Base-by-base conservation (phyloP, 495 filamentous ascomycete genomes). In the Hypoxylon cercidicola region DNA sequence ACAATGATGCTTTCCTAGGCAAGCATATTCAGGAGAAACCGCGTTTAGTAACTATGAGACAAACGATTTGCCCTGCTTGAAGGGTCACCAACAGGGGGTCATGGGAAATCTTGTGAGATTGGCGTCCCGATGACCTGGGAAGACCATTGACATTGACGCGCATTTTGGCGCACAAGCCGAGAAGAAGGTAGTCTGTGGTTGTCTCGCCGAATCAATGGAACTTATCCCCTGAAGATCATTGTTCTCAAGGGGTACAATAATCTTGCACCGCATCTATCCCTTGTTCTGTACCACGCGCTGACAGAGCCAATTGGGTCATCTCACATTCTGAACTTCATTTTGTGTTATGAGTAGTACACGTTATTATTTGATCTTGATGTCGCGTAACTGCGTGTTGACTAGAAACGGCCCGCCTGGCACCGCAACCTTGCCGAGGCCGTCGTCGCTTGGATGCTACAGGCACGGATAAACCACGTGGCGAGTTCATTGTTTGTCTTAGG, bases 161-260 rank as follows among this genome's bases (percentile, higher is more conserved):
- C 53, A 63, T 60, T 52, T 59, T 54, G 37, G 56, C 32, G 30
- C 23, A 46, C 39, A 64, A 50, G 50, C 49, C 49, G 65, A 68
- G 59, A 49, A 55, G 23, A 43, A 51, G 48, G 54, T 32, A 49
- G 55, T 55, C 55, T 25, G 46, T 58, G 47, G 45, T 56, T 34
- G 39, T 53, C 49, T 59, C 34, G 28, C 32, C 55, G 44, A 32
- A 60, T 48, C 65, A 39, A 52, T 60, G 54, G 65, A 51, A 56
- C 65, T 12, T 20, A 54, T 47, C 65, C 64, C 65, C 65, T 68
- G 65, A 68, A 68, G 60, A 68, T 68, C 64, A 34, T 23, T 43
- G 21, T 30, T 56, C 48, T 13, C 13, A 63, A 39, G 39, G 46
- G 28, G 46, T 30, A 35, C 20, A 28, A 13, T 35, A 44, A 5